phyloP scores from a whole-genome alignment of 768 basidiomycete species.

The Hebeloma cylindrosporum region DNA sequence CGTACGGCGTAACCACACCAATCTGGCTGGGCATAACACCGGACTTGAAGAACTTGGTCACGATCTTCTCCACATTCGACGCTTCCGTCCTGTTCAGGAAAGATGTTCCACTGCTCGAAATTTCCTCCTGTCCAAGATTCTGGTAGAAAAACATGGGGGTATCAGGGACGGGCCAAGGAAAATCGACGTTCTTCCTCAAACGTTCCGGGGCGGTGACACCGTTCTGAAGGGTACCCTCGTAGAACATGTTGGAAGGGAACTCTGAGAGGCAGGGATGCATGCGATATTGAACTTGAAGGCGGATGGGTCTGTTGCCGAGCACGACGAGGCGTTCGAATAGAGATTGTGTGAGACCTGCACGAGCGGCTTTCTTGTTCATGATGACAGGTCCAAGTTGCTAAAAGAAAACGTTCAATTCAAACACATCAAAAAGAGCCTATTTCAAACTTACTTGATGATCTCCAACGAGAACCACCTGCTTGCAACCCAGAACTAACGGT shows the following conservation, averaged over 20 bases:
- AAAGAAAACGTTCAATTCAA: slow-evolving; percentile 3
- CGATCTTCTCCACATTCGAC: slow-evolving; percentile 99
- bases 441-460: slow-evolving; percentile 73
- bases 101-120: slow-evolving; percentile 96
- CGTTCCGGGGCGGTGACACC: slow-evolving; percentile 99
- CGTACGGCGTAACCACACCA: slow-evolving; percentile 98
- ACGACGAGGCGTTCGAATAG: slow-evolving; percentile 97
- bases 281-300: slow-evolving; percentile 98
- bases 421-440: slow-evolving; percentile 15
- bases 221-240: slow-evolving; percentile 97
- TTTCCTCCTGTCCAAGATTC: slow-evolving; percentile 98
- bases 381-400: slow-evolving; percentile 97
- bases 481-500: slow-evolving; percentile 95
- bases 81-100: slow-evolving; percentile 99
- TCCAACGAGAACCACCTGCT: slow-evolving; percentile 97
- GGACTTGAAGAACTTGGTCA: slow-evolving; percentile 99
- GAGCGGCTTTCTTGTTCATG: slow-evolving; percentile 99
- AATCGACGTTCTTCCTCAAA: slow-evolving; percentile 96
- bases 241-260: slow-evolving; percentile 99
- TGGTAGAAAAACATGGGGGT: slow-evolving; percentile 99
- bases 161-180: slow-evolving; percentile 96
- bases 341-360: slow-evolving; percentile 97
- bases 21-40: slow-evolving; percentile 95
- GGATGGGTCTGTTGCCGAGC: slow-evolving; percentile 93
- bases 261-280: slow-evolving; percentile 99